Base-by-base conservation (phyloP, 495 filamentous ascomycete genomes). In the Evansstolkia leycettana region DNA sequence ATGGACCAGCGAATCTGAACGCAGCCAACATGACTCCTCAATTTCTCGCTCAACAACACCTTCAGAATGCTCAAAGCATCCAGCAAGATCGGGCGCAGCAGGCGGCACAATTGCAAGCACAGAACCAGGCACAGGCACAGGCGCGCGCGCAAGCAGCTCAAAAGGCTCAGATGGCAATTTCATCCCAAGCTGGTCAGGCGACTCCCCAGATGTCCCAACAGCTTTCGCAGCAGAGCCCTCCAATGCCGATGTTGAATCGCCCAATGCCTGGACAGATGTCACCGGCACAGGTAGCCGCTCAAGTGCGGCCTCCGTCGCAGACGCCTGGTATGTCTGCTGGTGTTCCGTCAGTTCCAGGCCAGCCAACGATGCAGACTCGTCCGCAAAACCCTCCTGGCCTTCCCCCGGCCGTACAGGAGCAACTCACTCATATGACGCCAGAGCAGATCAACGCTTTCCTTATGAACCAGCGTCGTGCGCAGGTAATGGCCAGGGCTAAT, bases 191-290 rank as follows among this genome's bases (percentile, higher is more conserved):
- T 34, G 53, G 50, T 4, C 60, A 63, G 33, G 55, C 40, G 6
- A 51, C 47, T 37, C 28, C 50, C 13, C 58, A 63, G 34, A 32
- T 56, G 24, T 54, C 58, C 12, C 51, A 58, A 18, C 64, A 67
- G 29, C 56, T 66, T 16, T 26, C 62, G 1, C 67, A 67, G 33
- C 70, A 72, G 36, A 70, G 60, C 34, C 64, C 69, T 6, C 64
- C 61, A 2, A 77, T 78, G 73, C 58, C 70, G 0, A 73, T 70
- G 57, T 54, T 78, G 26, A 80, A 73, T 26, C 68, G 69, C 32
- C 71, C 73, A 0, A 69, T 78, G 55, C 59, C 56, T 3, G 50
- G 50, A 15, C 62, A 66, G 30, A 64, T 66, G 49, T 65, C 64
- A 19, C 64, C 64, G 3, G 54, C 47, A 14, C 64, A 62, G 33